Percentiles rank a stretch among this genome's conserved stretches.
phyloP scores from a whole-genome alignment of 305 asterid species.

The Fraxinus dipetala region DNA sequence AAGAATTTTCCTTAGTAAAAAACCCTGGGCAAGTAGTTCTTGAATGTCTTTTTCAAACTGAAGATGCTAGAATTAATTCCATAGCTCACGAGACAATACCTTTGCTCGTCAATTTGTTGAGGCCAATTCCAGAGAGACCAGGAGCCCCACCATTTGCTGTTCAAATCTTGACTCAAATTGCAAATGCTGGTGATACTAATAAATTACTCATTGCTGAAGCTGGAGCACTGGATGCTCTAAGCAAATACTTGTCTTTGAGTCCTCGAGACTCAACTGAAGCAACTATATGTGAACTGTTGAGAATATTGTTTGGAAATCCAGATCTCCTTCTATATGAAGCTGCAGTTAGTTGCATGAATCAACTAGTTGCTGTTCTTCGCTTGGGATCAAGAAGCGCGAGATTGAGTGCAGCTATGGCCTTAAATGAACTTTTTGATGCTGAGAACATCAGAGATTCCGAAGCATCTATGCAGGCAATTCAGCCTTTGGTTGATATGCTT shows the following conservation, averaged over 20 bases:
- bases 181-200: slow-evolving; percentile 64
- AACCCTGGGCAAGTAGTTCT: slow-evolving; percentile 73
- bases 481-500: slow-evolving; percentile 79
- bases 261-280: slow-evolving; percentile 82
- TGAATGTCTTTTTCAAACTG: slow-evolving; percentile 59
- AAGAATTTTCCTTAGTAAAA: slow-evolving; percentile 63
- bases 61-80: slow-evolving; percentile 70
- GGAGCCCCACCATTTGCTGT: slow-evolving; percentile 77
- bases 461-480: slow-evolving; percentile 69
- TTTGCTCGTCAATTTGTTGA: slow-evolving; percentile 73
- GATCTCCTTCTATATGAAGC: slow-evolving; percentile 61
- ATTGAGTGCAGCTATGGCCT: slow-evolving; percentile 74
- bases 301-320: slow-evolving; percentile 63
- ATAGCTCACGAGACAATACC: slow-evolving; percentile 65
- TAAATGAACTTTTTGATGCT: slow-evolving; percentile 62
- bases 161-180: slow-evolving; percentile 66
- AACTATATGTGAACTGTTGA: slow-evolving; percentile 62
- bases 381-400: slow-evolving; percentile 86
- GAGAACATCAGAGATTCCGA: slow-evolving; percentile 66
- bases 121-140: slow-evolving; percentile 79
- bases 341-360: slow-evolving; percentile 65
- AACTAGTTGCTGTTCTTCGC: slow-evolving; percentile 82
- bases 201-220: slow-evolving; percentile 82
- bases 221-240: slow-evolving; percentile 72
- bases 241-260: slow-evolving; percentile 77